Evolutionary conservation across 495 filamentous ascomycete genomes (phyloP).

Genomic region (Hyaloscypha bicolor): DNA sequence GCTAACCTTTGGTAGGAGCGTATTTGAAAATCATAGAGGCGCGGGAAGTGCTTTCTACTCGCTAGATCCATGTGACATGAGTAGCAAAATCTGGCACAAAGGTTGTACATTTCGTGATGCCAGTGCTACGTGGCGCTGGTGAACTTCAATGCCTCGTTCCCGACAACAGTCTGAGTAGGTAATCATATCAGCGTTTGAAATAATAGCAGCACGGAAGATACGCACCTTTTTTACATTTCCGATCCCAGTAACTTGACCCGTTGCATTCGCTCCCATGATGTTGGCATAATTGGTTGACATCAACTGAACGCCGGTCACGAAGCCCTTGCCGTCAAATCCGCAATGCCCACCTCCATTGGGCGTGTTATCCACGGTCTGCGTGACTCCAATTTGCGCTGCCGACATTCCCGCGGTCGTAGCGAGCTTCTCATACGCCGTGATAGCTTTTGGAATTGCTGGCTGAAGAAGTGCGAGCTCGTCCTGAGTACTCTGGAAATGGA

Average conservation of each 20-base stretch:
- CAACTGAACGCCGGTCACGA: constrained; percentile 50
- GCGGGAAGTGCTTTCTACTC: constrained; percentile 12
- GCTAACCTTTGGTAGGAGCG: constrained; percentile 2
- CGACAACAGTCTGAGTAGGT: constrained; percentile 11
- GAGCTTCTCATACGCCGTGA: constrained; percentile 48
- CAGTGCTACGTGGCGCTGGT: not conserved
- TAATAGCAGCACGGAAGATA: not conserved
- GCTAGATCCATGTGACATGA: not conserved
- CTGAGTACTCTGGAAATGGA: constrained; percentile 55
- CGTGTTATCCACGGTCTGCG: constrained; percentile 52
- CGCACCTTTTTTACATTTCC: constrained; percentile 42
- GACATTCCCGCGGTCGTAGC: constrained; percentile 40
- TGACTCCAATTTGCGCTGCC: constrained; percentile 38
- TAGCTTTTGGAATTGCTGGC: constrained; percentile 45
- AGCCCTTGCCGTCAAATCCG: constrained; percentile 51
- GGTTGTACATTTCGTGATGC: not conserved
- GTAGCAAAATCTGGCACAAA: not conserved
- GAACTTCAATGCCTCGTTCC: constrained; percentile 10
- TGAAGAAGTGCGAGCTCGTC: constrained; percentile 46
- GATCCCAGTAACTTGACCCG: constrained; percentile 46
- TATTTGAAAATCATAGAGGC: constrained; percentile 19
- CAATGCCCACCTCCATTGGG: constrained; percentile 48
- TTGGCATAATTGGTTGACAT: constrained; percentile 47
- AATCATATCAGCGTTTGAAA: not conserved
- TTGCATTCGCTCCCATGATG: constrained; percentile 44